Base-by-base conservation (phyloP, 2,329 filamentous ascomycete species). In the Colletotrichum lini region DNA sequence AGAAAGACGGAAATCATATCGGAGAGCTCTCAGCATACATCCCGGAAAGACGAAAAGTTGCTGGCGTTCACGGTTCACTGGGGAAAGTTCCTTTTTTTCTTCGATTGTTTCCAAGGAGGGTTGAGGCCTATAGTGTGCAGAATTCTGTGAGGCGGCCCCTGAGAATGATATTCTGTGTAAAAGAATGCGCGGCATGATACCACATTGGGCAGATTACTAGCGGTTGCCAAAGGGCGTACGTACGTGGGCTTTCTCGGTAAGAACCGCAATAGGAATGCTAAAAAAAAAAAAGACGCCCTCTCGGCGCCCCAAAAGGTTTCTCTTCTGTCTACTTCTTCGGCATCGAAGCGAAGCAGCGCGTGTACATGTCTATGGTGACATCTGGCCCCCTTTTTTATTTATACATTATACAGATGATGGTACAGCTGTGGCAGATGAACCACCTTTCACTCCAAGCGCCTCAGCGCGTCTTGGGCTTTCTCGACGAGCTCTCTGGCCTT, bases 401-500 rank as follows among this genome's bases (percentile, higher is more conserved):
- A 69, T 72, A 72, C 65, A 72, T 68, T 72, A 72, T 72, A 68
- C 65, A 72, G 44, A 64, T 69, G 65, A 30, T 72, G 59, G 47
- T 69, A 72, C 69, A 72, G 44, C 23, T 35, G 58, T 71, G 65
- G 58, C 40, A 13, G 61, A 8, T 26, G 30, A 65, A 13, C n/a
- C 38, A 15, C 12, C 8, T 8, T 57, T 71, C 82, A 89, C 76
- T 85, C 84, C 76, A 90, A 77, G 58, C 80, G 81, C 72, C 79
- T 76, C 53, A 90, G 79, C 15, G 86, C 84, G 61, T 87, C 82
- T 73, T 86, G 81, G 2, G 88, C 88, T 76, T 81, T 83, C n/a
- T 79, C 77, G 9, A 90, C 81, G 35, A 89, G 77, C 67, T 83
- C 81, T 50, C 81, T 82, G 10, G 84, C 82, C 70, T 77, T 80